Evolutionary conservation across 2,329 filamentous ascomycete species (phyloP).

Genomic region (Xylariaceae sp.): DNA sequence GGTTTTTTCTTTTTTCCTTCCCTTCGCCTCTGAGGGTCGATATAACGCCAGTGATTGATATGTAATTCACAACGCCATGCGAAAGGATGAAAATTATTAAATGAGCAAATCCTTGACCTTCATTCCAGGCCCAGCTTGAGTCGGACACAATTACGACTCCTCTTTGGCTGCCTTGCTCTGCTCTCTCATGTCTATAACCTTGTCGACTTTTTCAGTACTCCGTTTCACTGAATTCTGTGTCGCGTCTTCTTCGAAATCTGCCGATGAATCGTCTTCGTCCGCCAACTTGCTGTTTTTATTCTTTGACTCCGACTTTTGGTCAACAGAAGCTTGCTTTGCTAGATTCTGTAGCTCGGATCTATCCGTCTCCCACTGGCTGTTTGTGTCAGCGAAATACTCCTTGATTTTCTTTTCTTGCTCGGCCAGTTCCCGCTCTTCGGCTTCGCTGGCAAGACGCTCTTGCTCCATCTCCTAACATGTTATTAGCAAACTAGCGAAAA

Average conservation of each 20-base stretch:
- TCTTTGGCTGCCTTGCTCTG: constrained; percentile 24
- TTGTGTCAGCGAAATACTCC: constrained; percentile 71
- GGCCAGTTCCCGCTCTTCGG: constrained; percentile 68
- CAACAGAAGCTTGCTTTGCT: constrained; percentile 45
- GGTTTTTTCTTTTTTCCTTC: constrained; percentile 10
- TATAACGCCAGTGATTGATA: constrained; percentile 10
- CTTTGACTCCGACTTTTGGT: constrained; percentile 12
- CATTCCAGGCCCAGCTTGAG: not conserved
- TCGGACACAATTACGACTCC: constrained; percentile 19
- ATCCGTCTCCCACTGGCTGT: constrained; percentile 83
- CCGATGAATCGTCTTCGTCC: constrained; percentile 12
- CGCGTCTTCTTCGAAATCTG: constrained; percentile 19
- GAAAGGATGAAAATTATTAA: constrained; percentile 9
- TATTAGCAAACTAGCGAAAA: constrained; percentile 14
- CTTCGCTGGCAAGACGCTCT: constrained; percentile 73
- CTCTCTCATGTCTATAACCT: constrained; percentile 16
- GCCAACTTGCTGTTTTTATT: constrained; percentile 15
- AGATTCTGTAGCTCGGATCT: constrained; percentile 72
- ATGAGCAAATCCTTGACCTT: constrained; percentile 2
- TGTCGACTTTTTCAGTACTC: constrained; percentile 16
- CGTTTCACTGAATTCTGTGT: constrained; percentile 18
- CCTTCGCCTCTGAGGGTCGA: constrained; percentile 13
- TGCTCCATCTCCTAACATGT: constrained; percentile 76
- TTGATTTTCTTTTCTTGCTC: constrained; percentile 74
- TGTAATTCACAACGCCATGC: constrained; percentile 5